Conservation (phyloP, 805 yeast genomes). For the Kuraishia borneana region DNA sequence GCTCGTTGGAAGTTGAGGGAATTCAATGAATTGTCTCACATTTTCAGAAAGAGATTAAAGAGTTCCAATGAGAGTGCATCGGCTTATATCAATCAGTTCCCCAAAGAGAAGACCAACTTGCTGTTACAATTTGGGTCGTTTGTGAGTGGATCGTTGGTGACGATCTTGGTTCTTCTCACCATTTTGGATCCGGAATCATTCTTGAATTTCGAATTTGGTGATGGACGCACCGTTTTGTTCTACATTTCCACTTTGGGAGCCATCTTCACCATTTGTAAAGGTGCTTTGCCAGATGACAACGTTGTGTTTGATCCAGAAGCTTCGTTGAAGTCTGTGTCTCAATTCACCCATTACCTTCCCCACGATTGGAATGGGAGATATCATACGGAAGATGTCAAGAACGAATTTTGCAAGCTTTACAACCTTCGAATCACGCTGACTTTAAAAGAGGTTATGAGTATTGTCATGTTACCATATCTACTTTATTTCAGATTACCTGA, state of each 20-base stretch:
- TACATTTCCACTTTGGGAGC: conserved; percentile 87
- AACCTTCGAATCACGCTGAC: conserved; percentile 63
- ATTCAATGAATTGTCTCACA: conserved; percentile 84
- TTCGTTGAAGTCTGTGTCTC: conserved; percentile 67
- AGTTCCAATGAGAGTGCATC: conserved; percentile 73
- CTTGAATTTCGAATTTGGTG: conserved; percentile 78
- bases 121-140: conserved; percentile 54
- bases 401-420: conserved; percentile 71
- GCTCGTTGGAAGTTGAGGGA: conserved; percentile 96
- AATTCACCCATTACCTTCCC: conserved; percentile 87
- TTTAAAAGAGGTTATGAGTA: conserved; percentile 68
- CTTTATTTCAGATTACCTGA: conserved; percentile 75
- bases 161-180: conserved; percentile 70
- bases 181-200: conserved; percentile 84
- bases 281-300: conserved; percentile 49
- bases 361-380: conserved; percentile 74
- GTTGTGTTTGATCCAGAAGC: conserved; percentile 90
- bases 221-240: conserved; percentile 71
- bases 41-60: conserved; percentile 70
- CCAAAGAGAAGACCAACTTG: conserved; percentile 58
- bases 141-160: conserved; percentile 79
- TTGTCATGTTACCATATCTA: conserved; percentile 81
- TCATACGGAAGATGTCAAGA: conserved; percentile 77
- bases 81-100: conserved; percentile 82
- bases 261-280: conserved; percentile 72